Percentiles rank a stretch among this genome's conserved stretches.
Conservation (phyloP, 1,284 basidiomycete genomes). For the Pyrrhoderma noxium region DNA sequence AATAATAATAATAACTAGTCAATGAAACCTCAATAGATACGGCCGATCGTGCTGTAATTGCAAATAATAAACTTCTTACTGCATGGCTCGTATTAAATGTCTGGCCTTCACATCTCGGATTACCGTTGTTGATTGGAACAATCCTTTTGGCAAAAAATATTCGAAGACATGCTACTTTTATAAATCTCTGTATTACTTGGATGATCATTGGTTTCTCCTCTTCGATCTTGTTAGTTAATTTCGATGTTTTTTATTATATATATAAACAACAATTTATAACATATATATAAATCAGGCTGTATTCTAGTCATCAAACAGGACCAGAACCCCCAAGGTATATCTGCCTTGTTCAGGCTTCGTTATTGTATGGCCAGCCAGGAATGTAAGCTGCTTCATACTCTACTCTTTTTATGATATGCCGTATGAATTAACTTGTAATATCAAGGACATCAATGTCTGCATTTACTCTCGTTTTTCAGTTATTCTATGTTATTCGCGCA, state of each 20-base stretch:
- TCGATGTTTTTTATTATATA: too few relatives aligned
- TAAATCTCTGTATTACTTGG: slow-evolving; percentile 38
- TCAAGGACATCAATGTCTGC: slow-evolving; percentile 35
- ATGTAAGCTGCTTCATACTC: slow-evolving; percentile 29
- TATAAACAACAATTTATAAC: too few relatives aligned
- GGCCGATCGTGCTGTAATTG: too few relatives aligned
- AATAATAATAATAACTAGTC: too few relatives aligned
- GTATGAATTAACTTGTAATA: slow-evolving; percentile 1
- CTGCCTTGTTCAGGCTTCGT: slow-evolving; percentile 40
- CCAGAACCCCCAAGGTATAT: slow-evolving; percentile 37
- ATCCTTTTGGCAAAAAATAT: slow-evolving; percentile 35
- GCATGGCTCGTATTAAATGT: slow-evolving; percentile 41
- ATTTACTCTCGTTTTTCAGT: slow-evolving; percentile 38
- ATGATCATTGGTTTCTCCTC: slow-evolving; percentile 35
- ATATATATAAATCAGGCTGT: slow-evolving; percentile 28
- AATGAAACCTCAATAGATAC: too few relatives aligned
- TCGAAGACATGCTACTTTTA: slow-evolving; percentile 40
- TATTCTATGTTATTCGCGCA: slow-evolving; percentile 36
- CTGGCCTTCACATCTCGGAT: slow-evolving; percentile 41
- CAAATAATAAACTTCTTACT: slow-evolving; percentile 33
- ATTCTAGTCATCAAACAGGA: slow-evolving; percentile 34
- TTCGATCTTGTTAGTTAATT: slow-evolving; percentile 14
- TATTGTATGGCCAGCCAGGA: slow-evolving; percentile 42
- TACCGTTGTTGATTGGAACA: slow-evolving; percentile 36
- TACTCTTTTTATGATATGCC: background rate